Evolutionary conservation across 176 grass and related monocot genomes (phyloP), one percentile per base, ranked within the genome.

Genomic region (Musa acuminata): DNA sequence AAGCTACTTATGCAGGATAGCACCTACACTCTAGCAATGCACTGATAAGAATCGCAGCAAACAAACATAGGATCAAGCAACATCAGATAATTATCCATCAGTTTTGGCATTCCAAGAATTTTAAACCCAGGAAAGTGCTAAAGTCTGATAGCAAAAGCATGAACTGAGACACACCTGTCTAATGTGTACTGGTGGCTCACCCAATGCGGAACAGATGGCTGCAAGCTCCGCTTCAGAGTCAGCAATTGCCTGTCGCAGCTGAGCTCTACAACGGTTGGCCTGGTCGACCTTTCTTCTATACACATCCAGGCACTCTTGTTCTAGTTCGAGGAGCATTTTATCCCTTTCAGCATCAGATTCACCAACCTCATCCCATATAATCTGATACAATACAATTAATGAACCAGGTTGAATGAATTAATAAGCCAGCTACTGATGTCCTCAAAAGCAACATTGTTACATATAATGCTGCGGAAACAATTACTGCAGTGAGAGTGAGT

Each of bases 361-460:
- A 14, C 89, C 89, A 26, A 88, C 80, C 51, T 92, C 89, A 69
- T 86, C 83, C 89, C 89, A 92, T 67, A 92, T 88, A 13, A 86
- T 68, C 77, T 79, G 67, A 49, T 23, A 60, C 22, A 78, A 54
- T 67, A 62, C 3, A 17, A 51, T 22, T 27, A 11, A 49, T 51
- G 16, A 52, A 11, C 35, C 35, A 43, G 35, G 35, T 19, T 21
- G 50, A 72, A 52, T 52, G 10, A n/a, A 21, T n/a, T 51, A 51
- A 49, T 20, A 22, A 0, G 8, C 20, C 19, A 52, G 23, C 16
- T 14, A 52, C 50, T 19, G 23, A 23, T 52, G 6, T 72, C 13
- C 48, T 53, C 10, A 12, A 52, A 9, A 51, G 0, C 19, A 72
- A 72, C 1, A 52, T 19, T 52, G 4, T n/a, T 17, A 71, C 6